phyloP scores from a whole-genome alignment of 192 early-diverging fungal genomes.

The Globomyces pollinis-pini region DNA sequence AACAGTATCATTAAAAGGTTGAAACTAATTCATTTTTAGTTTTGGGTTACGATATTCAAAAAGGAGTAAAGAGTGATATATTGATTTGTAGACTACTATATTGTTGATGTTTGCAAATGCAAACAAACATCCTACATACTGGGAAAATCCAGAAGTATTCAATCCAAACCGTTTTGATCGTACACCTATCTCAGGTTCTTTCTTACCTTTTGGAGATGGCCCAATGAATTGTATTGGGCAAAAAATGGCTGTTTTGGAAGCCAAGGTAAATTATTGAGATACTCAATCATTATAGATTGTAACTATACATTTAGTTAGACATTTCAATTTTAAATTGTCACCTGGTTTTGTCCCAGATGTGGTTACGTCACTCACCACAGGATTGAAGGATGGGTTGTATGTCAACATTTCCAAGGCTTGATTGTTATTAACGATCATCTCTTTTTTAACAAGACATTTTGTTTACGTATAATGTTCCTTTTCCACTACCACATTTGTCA shows the following conservation, averaged over 20 bases:
- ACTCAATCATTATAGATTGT: neutral
- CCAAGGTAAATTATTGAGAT: neutral
- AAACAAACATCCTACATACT: constrained; percentile 1
- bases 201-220: constrained; percentile 36
- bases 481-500: too few species aligned
- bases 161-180: constrained; percentile 29
- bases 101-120: too few species aligned
- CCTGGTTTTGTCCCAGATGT: constrained; percentile 1
- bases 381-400: constrained; percentile 20
- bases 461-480: too few species aligned
- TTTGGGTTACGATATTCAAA: constrained; percentile 15
- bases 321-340: constrained; percentile 4
- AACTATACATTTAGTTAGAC: neutral
- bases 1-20: too few species aligned
- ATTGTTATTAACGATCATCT: too few species aligned
- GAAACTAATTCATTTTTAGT: too few species aligned
- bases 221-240: constrained; percentile 31
- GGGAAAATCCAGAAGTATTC: constrained; percentile 20
- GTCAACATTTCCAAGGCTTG: too few species aligned
- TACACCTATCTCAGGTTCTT: constrained; percentile 10
- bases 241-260: constrained; percentile 39
- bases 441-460: too few species aligned
- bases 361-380: constrained; percentile 7
- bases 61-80: constrained; percentile 8
- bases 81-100: neutral